Evolutionary conservation across 2,329 filamentous ascomycete species (phyloP), one percentile per base, ranked within the genome.

Genomic region (Epicoccum sorghinum): DNA sequence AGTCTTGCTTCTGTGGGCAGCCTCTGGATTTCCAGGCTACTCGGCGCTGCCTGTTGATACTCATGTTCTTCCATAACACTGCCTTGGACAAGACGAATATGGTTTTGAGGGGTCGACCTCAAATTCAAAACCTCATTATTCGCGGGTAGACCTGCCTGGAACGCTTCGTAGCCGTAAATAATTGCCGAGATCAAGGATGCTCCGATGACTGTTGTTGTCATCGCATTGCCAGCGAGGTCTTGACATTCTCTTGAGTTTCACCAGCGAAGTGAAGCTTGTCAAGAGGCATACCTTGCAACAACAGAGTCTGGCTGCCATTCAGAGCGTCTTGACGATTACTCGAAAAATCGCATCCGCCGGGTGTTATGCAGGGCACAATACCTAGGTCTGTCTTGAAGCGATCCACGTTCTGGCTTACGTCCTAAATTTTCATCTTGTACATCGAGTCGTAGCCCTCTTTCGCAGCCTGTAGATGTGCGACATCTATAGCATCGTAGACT

Each of bases 201-300:
- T 3, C 86, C 88, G 8, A 92, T 84, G 0, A 91, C 87, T 0
- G 89, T 89, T 0, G 85, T 85, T 1, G 83, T 86, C 90, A 93
- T 93, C 0, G 90, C 90, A 68, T 95, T 93, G 0, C 90, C 90
- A 2, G 88, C 89, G 2, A 93, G 76, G 59, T 91, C 85, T 58
- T 87, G 84, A 2, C 90, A 76, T 14, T 92, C 72, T 1, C 68
- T 27, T 76, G 44, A 0, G 80, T 82, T 62, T 93, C 86, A 7
- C 81, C 81, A 0, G 83, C 86, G n/a, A 91, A 79, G 0, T 85
- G 76, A 9, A 93, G 76, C 43, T 82, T 80, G 48, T 86, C 75
- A 1, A 87, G 69, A 0, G 88, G 87, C 43, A 93, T 77, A 1
- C 89, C 90, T 74, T 93, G 90, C 4, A 92, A 71, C 5, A 77